Conservation (phyloP, 176 grass and related monocot species). For the Phoenix roebelenii region DNA sequence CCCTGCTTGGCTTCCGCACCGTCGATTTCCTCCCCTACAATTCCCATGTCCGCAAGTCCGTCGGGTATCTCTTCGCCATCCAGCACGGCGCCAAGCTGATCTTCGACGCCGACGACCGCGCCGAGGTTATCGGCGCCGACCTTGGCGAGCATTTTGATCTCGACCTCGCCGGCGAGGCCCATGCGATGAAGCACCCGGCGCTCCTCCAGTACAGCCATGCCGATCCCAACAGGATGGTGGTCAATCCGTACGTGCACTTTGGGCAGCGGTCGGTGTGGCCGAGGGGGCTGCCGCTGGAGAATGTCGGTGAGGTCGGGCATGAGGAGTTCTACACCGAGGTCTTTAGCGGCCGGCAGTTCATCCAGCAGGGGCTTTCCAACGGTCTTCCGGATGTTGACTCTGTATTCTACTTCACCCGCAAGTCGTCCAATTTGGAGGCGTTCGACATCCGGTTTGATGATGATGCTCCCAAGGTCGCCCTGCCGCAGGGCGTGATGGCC, state of each 20-base stretch:
- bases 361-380: slow-evolving; percentile 91
- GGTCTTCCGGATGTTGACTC: slow-evolving; percentile 89
- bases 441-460: slow-evolving; percentile 76
- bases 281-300: slow-evolving; percentile 73
- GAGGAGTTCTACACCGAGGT: slow-evolving; percentile 95
- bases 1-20: slow-evolving; percentile 75
- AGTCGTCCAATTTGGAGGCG: slow-evolving; percentile 37
- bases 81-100: slow-evolving; percentile 92
- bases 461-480: slow-evolving; percentile 68
- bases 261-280: slow-evolving; percentile 97
- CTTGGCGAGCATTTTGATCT: slow-evolving; percentile 74
- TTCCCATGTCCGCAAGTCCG: slow-evolving; percentile 81
- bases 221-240: slow-evolving; percentile 73
- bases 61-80: slow-evolving; percentile 88
- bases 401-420: slow-evolving; percentile 93
- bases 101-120: slow-evolving; percentile 89
- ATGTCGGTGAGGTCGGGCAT: slow-evolving; percentile 72
- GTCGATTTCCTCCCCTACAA: slow-evolving; percentile 88
- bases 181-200: slow-evolving; percentile 56
- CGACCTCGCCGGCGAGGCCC: slow-evolving; percentile 39
- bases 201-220: slow-evolving; percentile 93
- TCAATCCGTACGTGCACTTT: slow-evolving; percentile 95
- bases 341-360: slow-evolving; percentile 81
- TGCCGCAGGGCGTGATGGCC: slow-evolving; percentile 89
- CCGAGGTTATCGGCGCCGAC: slow-evolving; percentile 70